A percentile compares a stretch with the other conserved stretches of the same genome.
Conservation (phyloP, 2,329 filamentous ascomycete genomes). For the Xylariaceae sp. region DNA sequence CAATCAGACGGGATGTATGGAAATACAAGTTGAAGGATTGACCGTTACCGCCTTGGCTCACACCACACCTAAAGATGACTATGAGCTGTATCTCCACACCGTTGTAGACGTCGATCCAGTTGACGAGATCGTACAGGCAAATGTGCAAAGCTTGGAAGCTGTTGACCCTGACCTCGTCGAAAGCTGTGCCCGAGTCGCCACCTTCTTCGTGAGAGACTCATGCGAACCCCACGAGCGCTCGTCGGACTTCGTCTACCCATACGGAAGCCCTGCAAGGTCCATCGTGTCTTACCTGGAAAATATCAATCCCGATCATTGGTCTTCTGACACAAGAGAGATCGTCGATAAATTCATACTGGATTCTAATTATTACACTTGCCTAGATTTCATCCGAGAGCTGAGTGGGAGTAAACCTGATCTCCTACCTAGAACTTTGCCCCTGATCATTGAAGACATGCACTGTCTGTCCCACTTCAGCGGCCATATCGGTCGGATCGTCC, state of each 20-base stretch:
- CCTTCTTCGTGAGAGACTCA: conserved; percentile 32
- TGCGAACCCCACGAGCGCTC: background rate
- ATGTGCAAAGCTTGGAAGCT: background rate
- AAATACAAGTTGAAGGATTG: conserved; percentile 36
- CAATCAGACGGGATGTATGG: conserved; percentile 31
- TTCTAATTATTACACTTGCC: conserved; percentile 37
- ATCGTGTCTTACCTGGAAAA: conserved; percentile 11
- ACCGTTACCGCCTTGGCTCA: conserved; percentile 33
- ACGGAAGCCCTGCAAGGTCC: background rate
- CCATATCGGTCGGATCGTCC: conserved; percentile 39
- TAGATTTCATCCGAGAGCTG: conserved; percentile 36
- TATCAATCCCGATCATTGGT: conserved; percentile 8
- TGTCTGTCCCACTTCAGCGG: conserved; percentile 36
- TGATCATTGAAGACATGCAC: conserved; percentile 37
- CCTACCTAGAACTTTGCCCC: conserved; percentile 31
- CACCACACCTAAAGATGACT: conserved; percentile 33
- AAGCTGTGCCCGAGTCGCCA: conserved; percentile 41
- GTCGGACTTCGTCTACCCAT: background rate
- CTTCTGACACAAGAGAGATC: conserved; percentile 32
- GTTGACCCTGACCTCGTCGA: conserved; percentile 36
- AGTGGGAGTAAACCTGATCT: conserved; percentile 20
- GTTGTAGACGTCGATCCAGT: conserved; percentile 46
- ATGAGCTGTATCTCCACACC: conserved; percentile 37
- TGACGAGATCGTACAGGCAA: conserved; percentile 38
- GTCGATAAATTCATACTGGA: conserved; percentile 37